These are phyloP conservation scores for Coemansia sp. DNA, from an alignment of 192 early-diverging fungal genomes.

Conservation along the genomic window DNA sequence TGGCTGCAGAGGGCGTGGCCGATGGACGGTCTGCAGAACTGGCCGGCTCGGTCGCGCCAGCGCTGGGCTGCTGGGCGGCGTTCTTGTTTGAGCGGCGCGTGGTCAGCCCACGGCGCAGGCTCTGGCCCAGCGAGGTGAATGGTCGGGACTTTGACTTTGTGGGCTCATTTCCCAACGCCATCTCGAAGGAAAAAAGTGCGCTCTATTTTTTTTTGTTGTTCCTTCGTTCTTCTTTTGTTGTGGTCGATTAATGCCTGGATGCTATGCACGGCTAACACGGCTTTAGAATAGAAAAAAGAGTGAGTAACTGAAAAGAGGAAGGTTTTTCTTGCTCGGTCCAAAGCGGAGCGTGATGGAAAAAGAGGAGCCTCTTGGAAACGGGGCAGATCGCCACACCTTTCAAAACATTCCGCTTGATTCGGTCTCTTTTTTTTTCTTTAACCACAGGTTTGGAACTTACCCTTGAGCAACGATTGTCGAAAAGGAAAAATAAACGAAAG, in stretches of 20 bases:
- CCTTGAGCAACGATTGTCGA: neutral
- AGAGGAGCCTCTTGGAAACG: too few species aligned
- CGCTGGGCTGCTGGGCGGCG: neutral
- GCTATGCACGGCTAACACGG: too few species aligned
- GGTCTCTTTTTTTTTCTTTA: neutral
- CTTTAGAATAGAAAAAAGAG: too few species aligned
- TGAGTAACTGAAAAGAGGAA: too few species aligned
- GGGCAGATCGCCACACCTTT: too few species aligned
- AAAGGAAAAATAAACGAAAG: too few species aligned
- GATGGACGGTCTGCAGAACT: slow-evolving; percentile 1
- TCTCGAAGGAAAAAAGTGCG: slow-evolving; percentile 6
- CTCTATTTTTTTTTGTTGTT: neutral
- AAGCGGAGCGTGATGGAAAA: too few species aligned
- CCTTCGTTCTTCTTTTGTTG: neutral
- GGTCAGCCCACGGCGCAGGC: slow-evolving; percentile 45
- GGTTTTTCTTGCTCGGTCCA: too few species aligned
- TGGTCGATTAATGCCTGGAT: neutral
- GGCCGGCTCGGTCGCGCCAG: slow-evolving; percentile 4
- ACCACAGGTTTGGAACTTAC: neutral
- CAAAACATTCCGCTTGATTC: too few species aligned
- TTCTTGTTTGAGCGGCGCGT: slow-evolving; percentile 29
- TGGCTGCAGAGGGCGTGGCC: neutral
- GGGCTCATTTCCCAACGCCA: slow-evolving; percentile 44
- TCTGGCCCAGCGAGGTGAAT: slow-evolving; percentile 40
- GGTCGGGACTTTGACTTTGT: slow-evolving; percentile 43